Base-by-base conservation (phyloP, 139 green algal species). In the Closterium sp. region DNA sequence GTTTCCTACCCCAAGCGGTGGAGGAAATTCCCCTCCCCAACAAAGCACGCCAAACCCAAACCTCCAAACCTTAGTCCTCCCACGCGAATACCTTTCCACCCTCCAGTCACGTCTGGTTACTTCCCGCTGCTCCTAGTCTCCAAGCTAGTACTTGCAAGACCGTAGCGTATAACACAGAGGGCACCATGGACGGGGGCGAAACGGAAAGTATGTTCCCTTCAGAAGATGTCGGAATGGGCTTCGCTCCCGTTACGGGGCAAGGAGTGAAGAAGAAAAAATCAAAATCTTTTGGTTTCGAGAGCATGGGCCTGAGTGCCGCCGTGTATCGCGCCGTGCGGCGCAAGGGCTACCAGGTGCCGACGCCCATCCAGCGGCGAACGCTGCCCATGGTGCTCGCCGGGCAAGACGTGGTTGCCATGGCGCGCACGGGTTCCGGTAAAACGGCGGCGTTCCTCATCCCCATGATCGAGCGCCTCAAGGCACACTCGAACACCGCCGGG, bases 391-490 rank as follows among this genome's bases (percentile, higher is more conserved):
- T 98, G 84, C 90, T 98, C 88, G 93, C 95, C 35, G 95, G 94
- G 33, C 32, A 87, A 25, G 94, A 96, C 87, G 92, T 96, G 25
- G 95, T 96, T 4, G 95, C 95, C 23, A 96, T 96, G 94, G 94
- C 94, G 25, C 34, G 98, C 30, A 99, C 98, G 25, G 98, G 98
- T 36, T 98, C 95, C 33, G 98, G 98, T 88, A 99, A 99, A 93
- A 99, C 98, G 4, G 92, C 92, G 33, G 93, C 94, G 43, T 95
- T 95, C 87, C 87, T 95, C 34, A 87, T 96, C 10, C 93, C 98
- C 0, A 95, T 99, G 93, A 90, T 99, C 25, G 94, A 99, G 88
- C 95, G 93, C 95, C 95, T 94, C 76, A 91, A 32, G 4, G 38
- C 87, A 33, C 97, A 99, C 95, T 96, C 95, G 5, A 30, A 94